Percentiles rank a stretch among this genome's conserved stretches.
These are phyloP conservation scores for Hypoxylon cercidicola DNA, from an alignment of 495 filamentous ascomycete species.

Conservation along the genomic window DNA sequence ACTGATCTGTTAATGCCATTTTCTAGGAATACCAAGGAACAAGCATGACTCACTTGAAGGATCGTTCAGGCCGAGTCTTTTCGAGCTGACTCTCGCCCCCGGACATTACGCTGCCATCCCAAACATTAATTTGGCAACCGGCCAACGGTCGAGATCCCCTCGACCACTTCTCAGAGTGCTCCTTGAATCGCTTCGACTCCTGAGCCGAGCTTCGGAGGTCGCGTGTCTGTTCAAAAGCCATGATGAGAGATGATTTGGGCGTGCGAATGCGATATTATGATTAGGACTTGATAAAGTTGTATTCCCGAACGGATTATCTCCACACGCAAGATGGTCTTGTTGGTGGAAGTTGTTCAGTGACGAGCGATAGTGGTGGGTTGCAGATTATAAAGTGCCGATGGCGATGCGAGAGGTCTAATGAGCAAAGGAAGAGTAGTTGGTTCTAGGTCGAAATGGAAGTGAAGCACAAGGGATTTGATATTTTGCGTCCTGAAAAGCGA, in stretches of 20 bases:
- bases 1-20: constrained; percentile 20
- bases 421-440: constrained; percentile 9
- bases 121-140: constrained; percentile 36
- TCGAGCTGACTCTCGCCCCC: constrained; percentile 42
- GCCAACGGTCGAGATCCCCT: constrained; percentile 44
- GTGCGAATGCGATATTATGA: background rate
- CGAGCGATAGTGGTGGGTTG: constrained; percentile 15
- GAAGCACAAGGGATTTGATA: constrained; percentile 18
- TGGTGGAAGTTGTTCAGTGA: constrained; percentile 11
- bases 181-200: constrained; percentile 58
- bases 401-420: constrained; percentile 21
- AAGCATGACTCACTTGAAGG: constrained; percentile 37
- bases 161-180: constrained; percentile 54
- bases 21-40: constrained; percentile 16
- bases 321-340: background rate
- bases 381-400: constrained; percentile 14
- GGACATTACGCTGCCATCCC: constrained; percentile 13
- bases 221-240: constrained; percentile 49
- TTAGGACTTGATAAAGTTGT: constrained; percentile 5
- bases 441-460: constrained; percentile 17
- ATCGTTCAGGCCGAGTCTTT: constrained; percentile 46
- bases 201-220: constrained; percentile 56
- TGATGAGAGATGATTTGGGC: constrained; percentile 20
- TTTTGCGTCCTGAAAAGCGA: constrained; percentile 35
- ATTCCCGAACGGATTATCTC: background rate